Evolutionary conservation across 2,329 filamentous ascomycete genomes (phyloP).

Genomic region (Macrophomina phaseolina): DNA sequence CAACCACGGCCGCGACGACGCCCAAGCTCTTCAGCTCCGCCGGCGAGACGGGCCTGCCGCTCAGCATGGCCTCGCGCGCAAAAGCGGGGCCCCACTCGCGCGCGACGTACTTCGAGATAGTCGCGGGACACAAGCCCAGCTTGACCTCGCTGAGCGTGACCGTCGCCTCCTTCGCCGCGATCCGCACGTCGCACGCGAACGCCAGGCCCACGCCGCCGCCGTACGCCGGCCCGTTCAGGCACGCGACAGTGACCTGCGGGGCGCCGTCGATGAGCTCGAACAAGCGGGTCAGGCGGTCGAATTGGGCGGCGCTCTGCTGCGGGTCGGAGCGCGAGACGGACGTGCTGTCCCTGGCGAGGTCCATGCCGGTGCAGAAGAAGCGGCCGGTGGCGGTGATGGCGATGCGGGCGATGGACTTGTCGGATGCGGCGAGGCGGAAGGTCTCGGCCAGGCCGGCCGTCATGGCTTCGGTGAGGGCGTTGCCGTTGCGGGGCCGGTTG

Average conservation of each 20-base stretch:
- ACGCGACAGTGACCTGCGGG: conserved; percentile 51
- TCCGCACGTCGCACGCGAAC: conserved; percentile 50
- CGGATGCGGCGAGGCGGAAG: conserved; percentile 34
- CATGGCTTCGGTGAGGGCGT: conserved; percentile 48
- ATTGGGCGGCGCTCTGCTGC: neutral
- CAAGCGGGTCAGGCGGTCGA: conserved; percentile 34
- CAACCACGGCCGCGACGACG: conserved; percentile 35
- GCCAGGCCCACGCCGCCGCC: conserved; percentile 53
- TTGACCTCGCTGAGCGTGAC: conserved; percentile 50
- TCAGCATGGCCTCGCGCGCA: conserved; percentile 47
- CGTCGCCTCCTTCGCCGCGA: conserved; percentile 31
- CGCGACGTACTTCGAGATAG: conserved; percentile 49
- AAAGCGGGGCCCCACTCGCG: conserved; percentile 48
- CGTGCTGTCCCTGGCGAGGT: conserved; percentile 38
- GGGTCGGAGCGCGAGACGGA: conserved; percentile 24
- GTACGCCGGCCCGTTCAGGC: conserved; percentile 51
- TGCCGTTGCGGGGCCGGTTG: conserved; percentile 47
- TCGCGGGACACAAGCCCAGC: conserved; percentile 46
- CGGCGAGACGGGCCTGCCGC: conserved; percentile 38
- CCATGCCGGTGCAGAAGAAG: conserved; percentile 53
- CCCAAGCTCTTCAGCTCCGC: conserved; percentile 37
- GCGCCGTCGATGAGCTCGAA: conserved; percentile 48
- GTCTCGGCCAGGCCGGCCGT: conserved; percentile 39
- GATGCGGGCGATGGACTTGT: conserved; percentile 43
- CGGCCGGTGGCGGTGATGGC: conserved; percentile 44